Conservation (phyloP, 2,329 filamentous ascomycete species). For the Atkinsonella hypoxylon region DNA sequence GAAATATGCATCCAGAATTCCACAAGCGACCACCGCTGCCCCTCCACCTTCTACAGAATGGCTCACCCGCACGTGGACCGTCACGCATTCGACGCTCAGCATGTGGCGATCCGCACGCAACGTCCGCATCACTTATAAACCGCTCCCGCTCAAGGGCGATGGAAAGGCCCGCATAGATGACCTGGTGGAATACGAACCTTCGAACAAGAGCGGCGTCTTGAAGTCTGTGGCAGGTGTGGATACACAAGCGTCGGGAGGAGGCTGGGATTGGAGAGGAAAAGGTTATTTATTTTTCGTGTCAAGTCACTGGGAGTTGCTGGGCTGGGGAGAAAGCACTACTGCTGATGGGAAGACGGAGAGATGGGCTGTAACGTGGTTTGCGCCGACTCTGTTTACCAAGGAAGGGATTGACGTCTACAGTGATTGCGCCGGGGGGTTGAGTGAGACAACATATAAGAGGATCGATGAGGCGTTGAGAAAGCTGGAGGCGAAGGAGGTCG, state of each 20-base stretch:
- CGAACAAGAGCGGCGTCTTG: constrained; percentile 32
- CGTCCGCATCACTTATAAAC: constrained; percentile 64
- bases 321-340: constrained; percentile 48
- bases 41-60: constrained; percentile 41
- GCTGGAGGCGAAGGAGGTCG: constrained; percentile 41
- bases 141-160: constrained; percentile 30
- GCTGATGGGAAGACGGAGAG: constrained; percentile 33
- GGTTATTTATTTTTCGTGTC: constrained; percentile 60
- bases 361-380: constrained; percentile 80
- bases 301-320: constrained; percentile 72
- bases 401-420: constrained; percentile 73
- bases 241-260: constrained; percentile 24
- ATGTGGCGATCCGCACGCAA: constrained; percentile 78
- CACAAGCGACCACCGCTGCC: constrained; percentile 14
- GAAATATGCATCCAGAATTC: constrained; percentile 28
- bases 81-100: constrained; percentile 62
- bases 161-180: constrained; percentile 50
- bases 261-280: constrained; percentile 69
- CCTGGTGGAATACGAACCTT: constrained; percentile 56
- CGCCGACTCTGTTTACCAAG: constrained; percentile 70
- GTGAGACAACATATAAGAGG: constrained; percentile 39
- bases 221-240: constrained; percentile 57
- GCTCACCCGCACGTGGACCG: constrained; percentile 57
- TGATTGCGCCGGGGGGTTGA: constrained; percentile 47
- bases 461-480: constrained; percentile 40